Percentiles rank a stretch among this genome's conserved stretches.
phyloP scores from a whole-genome alignment of 2,329 filamentous ascomycete genomes.

The Epichloe amarillans region DNA sequence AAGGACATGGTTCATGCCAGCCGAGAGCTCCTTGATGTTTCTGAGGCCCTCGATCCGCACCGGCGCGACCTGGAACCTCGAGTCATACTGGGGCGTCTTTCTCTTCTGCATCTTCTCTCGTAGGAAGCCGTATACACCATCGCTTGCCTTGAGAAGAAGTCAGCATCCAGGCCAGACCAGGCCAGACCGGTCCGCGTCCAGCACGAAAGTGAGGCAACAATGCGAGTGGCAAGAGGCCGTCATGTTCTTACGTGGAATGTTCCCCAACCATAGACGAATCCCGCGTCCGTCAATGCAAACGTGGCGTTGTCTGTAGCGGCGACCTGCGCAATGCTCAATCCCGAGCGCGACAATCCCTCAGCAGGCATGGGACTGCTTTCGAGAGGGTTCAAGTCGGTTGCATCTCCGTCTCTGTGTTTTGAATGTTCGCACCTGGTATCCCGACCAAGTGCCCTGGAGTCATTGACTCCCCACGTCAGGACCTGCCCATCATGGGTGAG shows the following conservation, averaged over 20 bases:
- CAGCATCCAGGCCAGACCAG: not conserved
- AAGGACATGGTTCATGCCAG: constrained; percentile 52
- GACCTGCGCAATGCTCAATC: constrained; percentile 43
- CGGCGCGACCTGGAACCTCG: constrained; percentile 18
- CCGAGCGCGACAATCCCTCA: constrained; percentile 34
- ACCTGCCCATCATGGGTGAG: constrained; percentile 50
- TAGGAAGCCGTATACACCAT: constrained; percentile 7
- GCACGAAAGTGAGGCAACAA: not conserved
- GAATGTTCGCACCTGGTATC: constrained; percentile 33
- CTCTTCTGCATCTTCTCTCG: constrained; percentile 21
- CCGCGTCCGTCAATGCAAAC: constrained; percentile 56
- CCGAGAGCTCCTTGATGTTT: constrained; percentile 45
- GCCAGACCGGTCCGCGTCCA: too few species aligned
- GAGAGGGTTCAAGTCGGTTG: constrained; percentile 37
- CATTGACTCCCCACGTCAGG: constrained; percentile 55
- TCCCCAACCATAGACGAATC: constrained; percentile 63
- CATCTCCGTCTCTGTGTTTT: constrained; percentile 26
- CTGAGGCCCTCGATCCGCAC: constrained; percentile 38
- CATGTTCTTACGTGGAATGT: constrained; percentile 47
- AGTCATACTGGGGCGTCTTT: constrained; percentile 14
- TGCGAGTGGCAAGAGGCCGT: not conserved
- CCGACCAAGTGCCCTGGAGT: constrained; percentile 49
- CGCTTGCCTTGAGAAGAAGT: constrained; percentile 2
- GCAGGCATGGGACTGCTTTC: constrained; percentile 39
- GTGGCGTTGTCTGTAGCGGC: constrained; percentile 52